Evolutionary conservation across 2,329 filamentous ascomycete genomes (phyloP).

Genomic region (Colletotrichum euphorbiae): DNA sequence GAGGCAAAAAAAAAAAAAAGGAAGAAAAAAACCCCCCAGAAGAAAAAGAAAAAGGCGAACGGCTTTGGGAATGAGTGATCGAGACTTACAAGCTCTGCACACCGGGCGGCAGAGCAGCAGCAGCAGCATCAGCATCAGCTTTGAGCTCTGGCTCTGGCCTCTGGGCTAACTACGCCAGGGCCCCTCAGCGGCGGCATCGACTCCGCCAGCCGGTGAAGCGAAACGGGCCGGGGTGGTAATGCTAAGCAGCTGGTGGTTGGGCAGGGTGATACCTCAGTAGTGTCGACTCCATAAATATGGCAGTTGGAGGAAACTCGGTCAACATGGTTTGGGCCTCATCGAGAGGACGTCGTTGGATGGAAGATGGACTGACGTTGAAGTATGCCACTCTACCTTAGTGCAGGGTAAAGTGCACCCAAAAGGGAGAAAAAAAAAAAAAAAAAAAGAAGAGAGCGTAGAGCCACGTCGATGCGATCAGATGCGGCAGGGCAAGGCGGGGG

Average conservation of each 20-base stretch:
- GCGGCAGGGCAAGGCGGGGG: slow-evolving; percentile 37
- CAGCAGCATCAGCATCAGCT: background rate
- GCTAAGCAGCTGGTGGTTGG: slow-evolving; percentile 36
- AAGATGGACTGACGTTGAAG: slow-evolving; percentile 33
- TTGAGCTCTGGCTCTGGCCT: slow-evolving; percentile 13
- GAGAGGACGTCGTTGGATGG: slow-evolving; percentile 25
- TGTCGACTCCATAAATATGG: slow-evolving; percentile 21
- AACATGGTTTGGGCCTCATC: slow-evolving; percentile 38
- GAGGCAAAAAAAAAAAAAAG: too few relatives aligned
- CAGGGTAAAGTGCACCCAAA: slow-evolving; percentile 7
- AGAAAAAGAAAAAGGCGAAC: background rate
- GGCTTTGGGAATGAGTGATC: background rate
- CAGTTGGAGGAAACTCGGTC: slow-evolving; percentile 38
- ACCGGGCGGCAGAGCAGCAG: background rate
- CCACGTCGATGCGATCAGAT: slow-evolving; percentile 40
- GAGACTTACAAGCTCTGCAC: background rate
- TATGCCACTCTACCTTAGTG: slow-evolving; percentile 12
- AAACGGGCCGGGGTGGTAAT: slow-evolving; percentile 33
- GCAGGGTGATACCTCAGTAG: slow-evolving; percentile 11
- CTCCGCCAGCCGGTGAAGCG: slow-evolving; percentile 40
- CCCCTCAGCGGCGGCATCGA: slow-evolving; percentile 37
- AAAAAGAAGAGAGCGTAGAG: slow-evolving; percentile 31
- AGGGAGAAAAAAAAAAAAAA: too few relatives aligned
- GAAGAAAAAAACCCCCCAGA: background rate
- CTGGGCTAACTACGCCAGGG: slow-evolving; percentile 30